Conservation (phyloP, 768 basidiomycete species). For the Hericium erinaceus region DNA sequence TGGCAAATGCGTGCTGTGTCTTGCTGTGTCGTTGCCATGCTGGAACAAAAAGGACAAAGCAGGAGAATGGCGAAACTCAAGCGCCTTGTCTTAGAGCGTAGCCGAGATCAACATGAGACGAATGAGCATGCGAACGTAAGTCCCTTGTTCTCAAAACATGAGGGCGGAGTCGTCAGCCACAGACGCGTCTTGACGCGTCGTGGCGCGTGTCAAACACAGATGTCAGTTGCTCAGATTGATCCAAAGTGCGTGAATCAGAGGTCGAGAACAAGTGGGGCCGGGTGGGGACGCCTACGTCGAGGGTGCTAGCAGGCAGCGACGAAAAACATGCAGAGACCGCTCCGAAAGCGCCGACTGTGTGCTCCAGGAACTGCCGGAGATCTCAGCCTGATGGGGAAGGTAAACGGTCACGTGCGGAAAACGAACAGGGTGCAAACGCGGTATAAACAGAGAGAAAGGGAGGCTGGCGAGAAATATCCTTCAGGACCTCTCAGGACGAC, state of each 20-base stretch:
- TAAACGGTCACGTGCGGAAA: slow-evolving; percentile 12
- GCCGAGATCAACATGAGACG: neutral
- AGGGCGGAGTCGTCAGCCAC: neutral
- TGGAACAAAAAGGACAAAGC: neutral
- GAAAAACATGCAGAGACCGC: too few relatives aligned
- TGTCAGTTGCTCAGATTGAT: neutral
- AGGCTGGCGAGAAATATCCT: neutral
- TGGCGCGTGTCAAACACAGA: neutral
- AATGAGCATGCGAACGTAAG: neutral
- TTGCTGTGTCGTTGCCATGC: neutral
- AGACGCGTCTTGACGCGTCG: neutral
- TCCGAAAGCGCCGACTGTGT: too few relatives aligned
- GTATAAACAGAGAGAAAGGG: slow-evolving; percentile 4
- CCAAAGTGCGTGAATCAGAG: neutral
- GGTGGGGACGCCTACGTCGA: neutral
- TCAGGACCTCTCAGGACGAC: neutral
- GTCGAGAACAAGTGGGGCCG: neutral
- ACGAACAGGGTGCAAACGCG: slow-evolving; percentile 6
- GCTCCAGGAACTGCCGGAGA: too few relatives aligned
- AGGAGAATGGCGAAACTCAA: neutral
- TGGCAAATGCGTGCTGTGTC: neutral
- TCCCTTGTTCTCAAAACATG: neutral
- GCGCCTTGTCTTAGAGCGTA: neutral
- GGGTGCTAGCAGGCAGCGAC: neutral
- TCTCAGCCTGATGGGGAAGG: too few relatives aligned